Evolutionary conservation across 768 basidiomycete genomes (phyloP), one percentile per base, ranked within the genome.

Genomic region (Tricholoma bakamatsutake): DNA sequence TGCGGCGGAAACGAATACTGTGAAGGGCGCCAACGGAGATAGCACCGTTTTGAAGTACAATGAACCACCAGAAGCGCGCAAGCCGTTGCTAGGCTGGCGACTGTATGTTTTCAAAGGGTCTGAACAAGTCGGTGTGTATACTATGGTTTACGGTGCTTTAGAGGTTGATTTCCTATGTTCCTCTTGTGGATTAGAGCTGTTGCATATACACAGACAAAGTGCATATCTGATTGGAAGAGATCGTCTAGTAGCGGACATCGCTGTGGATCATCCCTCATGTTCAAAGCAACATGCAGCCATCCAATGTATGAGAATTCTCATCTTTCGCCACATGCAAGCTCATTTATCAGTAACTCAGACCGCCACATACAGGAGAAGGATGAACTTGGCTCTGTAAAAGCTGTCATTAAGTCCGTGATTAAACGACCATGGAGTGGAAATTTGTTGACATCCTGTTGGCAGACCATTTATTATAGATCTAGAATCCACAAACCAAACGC

Each of bases 201-300:
- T 98, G 55, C 94, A 98, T 65, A 92, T 99, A 31, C 84, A 95
- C 62, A 79, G 88, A 43, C 97, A 98, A 71, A 97, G 93, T 58
- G 92, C 91, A 57, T 99, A 98, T 68, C 81, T 98, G 6, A 78
- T 97, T 55, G 97, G 97, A 2, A 77, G 97, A 62, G 97, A 99
- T 65, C 83, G 83, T 27, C 75, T 88, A 18, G 93, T 97, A 28
- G 80, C 87, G 60, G 88, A 90, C 61, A 93, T 99, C 59, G 79
- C 88, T 13, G 74, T 98, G 40, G 93, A 97, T 57, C 97, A 99
- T 66, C 96, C 96, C 2, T 98, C 96, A 5, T 93, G 93, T 61
- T 98, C 97, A 0, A 99, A 99, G 67, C 97, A 99, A 67, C 97
- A 99, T 66, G 94, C 97, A 13, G 97, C 87, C 2, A 88, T 99